Evolutionary conservation across 768 basidiomycete species (phyloP), one percentile per base, ranked within the genome.

Genomic region (Hemileccinum rubropunctum): DNA sequence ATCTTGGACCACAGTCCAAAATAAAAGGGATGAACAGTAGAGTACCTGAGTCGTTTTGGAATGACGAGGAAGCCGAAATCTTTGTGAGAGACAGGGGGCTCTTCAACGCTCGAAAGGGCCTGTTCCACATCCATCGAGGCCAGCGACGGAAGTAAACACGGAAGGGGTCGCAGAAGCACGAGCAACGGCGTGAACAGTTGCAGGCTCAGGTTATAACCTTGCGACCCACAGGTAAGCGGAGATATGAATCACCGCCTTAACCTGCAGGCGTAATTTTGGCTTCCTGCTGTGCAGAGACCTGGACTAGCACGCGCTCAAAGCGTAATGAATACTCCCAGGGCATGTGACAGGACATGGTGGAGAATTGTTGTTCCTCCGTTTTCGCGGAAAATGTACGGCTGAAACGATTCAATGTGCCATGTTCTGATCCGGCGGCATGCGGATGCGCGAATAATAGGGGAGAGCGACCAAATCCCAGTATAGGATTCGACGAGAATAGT

Each of bases 51-150:
- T 42, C 59, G 46, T 36, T 46, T 37, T 21, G 52, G 52, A 30
- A 60, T 38, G 34, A 52, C 33, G 20, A 42, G 50, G 18, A 47
- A 54, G 23, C 42, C 53, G 49, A 51, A 45, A 34, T 64, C 52
- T 32, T 55, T 58, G 14, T 42, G 56, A 2, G 48, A 30, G 6
- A 20, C 14, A 6, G 32, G 18, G 0, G 48, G 7, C 23, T 47
- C 52, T 34, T 52, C 33, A 20, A 38, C 3, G 21, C 39, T 48
- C 11, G 56, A 23, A 7, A 26, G 3, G 26, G 37, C 48, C 37
- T 32, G 54, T 37, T 60, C 56, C 35, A 52, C 37, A 40, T 58
- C 59, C 59, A 61, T 60, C 46, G 17, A 38, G 12, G 51, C 50
- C 42, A 45, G 46, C 32, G 41, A 54, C 10, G 45, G 42, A 47